Evolutionary conservation across 169 alveolate species (phyloP).

Genomic region (Amoebophrya sp.): DNA sequence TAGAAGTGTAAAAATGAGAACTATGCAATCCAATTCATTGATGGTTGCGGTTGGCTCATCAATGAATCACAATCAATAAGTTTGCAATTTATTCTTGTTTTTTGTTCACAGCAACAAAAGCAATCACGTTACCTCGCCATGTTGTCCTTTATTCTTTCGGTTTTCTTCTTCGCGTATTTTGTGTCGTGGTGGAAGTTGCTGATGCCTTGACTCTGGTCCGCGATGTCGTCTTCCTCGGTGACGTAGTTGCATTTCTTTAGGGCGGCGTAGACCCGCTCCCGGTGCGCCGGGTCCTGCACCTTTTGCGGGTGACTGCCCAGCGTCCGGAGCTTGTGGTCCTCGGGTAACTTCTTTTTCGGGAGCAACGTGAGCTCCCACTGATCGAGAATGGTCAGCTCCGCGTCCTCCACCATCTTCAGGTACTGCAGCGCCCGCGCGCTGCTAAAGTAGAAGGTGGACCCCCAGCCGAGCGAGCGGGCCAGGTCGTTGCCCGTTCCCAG

Average conservation of each 20-base stretch:
- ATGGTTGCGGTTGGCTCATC: too few species aligned
- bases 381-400: background rate
- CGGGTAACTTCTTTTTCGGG: background rate
- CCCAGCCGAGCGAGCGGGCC: conserved; percentile 4
- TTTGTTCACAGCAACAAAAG: too few species aligned
- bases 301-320: background rate
- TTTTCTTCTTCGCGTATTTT: background rate
- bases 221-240: background rate
- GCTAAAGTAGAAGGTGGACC: background rate
- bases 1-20: too few species aligned
- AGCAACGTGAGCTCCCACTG: background rate
- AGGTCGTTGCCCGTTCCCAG: conserved; percentile 6
- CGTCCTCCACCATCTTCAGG: background rate
- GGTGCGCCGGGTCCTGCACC: background rate
- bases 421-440: background rate
- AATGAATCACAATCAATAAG: too few species aligned
- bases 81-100: too few species aligned
- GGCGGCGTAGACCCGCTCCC: background rate
- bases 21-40: too few species aligned
- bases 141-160: background rate
- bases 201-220: background rate
- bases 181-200: background rate
- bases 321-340: background rate
- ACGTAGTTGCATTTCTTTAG: background rate
- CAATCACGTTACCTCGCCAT: background rate